Evolutionary conservation across 495 filamentous ascomycete species (phyloP).

Genomic region (Podospora sp.): DNA sequence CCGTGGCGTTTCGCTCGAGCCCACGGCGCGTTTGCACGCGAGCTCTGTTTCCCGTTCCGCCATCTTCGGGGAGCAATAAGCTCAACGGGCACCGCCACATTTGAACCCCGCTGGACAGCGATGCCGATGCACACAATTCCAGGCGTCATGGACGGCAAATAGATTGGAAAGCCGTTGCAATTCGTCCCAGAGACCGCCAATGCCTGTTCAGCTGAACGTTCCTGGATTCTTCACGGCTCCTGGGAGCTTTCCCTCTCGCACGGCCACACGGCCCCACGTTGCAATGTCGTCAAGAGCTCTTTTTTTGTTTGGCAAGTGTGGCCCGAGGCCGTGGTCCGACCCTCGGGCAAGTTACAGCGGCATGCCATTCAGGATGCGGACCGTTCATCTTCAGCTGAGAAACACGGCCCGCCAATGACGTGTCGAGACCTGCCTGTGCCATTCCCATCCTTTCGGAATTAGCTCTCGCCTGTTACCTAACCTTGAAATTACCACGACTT

Average conservation of each 20-base stretch:
- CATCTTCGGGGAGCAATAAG: conserved; percentile 13
- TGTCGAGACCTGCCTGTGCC: neutral
- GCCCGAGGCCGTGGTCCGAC: conserved; percentile 26
- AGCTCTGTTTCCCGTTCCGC: neutral
- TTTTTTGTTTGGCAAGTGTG: conserved; percentile 9
- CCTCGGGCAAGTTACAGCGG: neutral
- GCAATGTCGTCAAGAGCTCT: neutral
- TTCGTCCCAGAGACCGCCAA: neutral
- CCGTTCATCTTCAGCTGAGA: conserved; percentile 30
- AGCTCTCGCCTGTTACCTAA: conserved; percentile 19
- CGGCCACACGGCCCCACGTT: conserved; percentile 1
- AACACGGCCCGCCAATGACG: conserved; percentile 22
- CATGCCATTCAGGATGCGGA: conserved; percentile 19
- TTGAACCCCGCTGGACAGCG: neutral
- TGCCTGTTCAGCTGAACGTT: neutral
- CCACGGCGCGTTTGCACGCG: neutral
- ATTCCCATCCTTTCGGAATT: conserved; percentile 24
- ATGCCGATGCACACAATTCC: neutral
- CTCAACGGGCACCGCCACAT: conserved; percentile 16
- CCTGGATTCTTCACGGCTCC: neutral
- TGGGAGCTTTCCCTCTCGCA: neutral
- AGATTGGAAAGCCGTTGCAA: neutral
- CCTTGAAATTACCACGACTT: conserved; percentile 2
- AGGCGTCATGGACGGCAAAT: neutral
- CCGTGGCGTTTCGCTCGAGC: conserved; percentile 8